Conservation (phyloP, 129 eudicot species). For the Apium graveolens region DNA sequence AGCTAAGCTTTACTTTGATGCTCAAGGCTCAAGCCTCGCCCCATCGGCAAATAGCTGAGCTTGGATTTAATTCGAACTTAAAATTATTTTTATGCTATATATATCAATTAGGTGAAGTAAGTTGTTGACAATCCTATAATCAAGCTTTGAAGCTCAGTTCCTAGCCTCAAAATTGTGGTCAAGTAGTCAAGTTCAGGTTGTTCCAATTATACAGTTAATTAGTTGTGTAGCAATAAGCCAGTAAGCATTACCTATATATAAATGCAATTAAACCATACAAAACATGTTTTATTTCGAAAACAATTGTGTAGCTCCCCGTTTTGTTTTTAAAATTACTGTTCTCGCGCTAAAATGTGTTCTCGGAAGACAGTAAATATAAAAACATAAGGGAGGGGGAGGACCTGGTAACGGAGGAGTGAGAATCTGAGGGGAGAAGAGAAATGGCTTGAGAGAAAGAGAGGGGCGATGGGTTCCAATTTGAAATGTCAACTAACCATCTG, state of each 20-base stretch:
- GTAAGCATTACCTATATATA: not conserved
- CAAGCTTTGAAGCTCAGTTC: too few species aligned
- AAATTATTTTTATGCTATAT: too few species aligned
- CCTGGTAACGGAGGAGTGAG: constrained; percentile 66
- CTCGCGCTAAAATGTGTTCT: not conserved
- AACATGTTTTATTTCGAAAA: not conserved
- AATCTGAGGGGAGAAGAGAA: constrained; percentile 50
- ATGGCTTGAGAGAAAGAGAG: constrained; percentile 43
- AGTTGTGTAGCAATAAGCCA: too few species aligned
- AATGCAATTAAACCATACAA: not conserved
- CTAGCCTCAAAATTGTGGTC: not conserved
- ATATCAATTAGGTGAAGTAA: too few species aligned
- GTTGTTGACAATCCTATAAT: not conserved
- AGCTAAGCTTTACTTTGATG: too few species aligned
- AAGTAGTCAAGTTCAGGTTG: too few species aligned
- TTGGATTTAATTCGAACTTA: not conserved
- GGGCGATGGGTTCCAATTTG: constrained; percentile 62
- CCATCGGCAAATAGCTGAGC: not conserved
- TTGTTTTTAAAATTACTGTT: too few species aligned
- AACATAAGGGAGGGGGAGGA: not conserved
- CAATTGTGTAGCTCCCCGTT: too few species aligned
- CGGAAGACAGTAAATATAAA: too few species aligned
- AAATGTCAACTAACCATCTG: constrained; percentile 66
- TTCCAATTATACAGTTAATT: too few species aligned
- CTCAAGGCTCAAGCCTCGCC: not conserved